Percentiles rank a stretch among this genome's conserved stretches.
Conservation (phyloP, 371 early-diverging fungal species). For the Quaeritorhiza haematococci region DNA sequence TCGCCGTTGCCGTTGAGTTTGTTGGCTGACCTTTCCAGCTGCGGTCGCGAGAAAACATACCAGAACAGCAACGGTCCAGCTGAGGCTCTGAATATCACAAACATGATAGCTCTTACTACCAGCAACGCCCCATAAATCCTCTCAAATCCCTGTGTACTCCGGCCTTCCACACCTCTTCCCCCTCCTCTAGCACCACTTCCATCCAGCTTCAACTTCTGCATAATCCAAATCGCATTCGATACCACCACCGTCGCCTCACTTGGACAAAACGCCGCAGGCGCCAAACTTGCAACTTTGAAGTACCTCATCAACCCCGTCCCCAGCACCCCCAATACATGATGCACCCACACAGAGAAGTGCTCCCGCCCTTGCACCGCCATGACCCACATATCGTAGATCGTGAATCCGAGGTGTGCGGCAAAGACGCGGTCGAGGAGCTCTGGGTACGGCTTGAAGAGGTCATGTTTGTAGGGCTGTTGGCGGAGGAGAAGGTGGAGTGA, state of each 20-base stretch:
- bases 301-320: constrained; percentile 16
- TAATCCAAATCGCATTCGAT: constrained; percentile 25
- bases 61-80: constrained; percentile 9
- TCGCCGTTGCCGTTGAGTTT: too few species aligned
- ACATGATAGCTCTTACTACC: constrained; percentile 13
- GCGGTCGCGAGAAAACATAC: constrained; percentile 19
- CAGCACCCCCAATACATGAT: constrained; percentile 27
- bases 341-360: constrained; percentile 29
- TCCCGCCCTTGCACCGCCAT: constrained; percentile 21
- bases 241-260: constrained; percentile 26
- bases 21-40: too few species aligned
- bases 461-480: constrained; percentile 6
- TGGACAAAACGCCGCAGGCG: constrained; percentile 15
- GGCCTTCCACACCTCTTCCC: too few species aligned
- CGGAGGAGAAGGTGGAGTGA: constrained; percentile 5
- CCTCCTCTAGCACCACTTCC: not conserved
- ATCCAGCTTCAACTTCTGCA: constrained; percentile 11
- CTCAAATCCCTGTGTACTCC: too few species aligned
- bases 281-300: constrained; percentile 5
- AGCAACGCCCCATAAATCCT: constrained; percentile 5
- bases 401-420: constrained; percentile 15
- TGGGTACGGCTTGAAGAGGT: constrained; percentile 15
- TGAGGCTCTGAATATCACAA: constrained; percentile 18
- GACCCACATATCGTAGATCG: constrained; percentile 18
- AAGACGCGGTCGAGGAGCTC: constrained; percentile 12